A percentile compares a stretch with the other conserved stretches of the same genome.
These are phyloP conservation scores for Trichoderma citrinoviride DNA, from an alignment of 2,329 filamentous ascomycete genomes.

Conservation along the genomic window DNA sequence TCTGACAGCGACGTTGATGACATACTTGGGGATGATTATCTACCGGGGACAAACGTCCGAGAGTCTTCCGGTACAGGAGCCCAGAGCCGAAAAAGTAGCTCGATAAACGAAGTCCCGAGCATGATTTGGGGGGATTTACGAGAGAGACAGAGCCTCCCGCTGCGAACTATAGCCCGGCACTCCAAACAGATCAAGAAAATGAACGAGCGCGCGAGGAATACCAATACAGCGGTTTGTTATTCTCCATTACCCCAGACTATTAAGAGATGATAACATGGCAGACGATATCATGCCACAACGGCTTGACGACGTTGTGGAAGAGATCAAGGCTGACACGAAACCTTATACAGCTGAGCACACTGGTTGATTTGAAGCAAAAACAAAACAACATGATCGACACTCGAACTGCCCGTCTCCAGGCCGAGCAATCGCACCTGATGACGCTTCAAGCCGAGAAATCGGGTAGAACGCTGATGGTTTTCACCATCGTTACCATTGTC, in stretches of 20 bases:
- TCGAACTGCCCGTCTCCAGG: not conserved
- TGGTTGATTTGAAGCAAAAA: constrained; percentile 1
- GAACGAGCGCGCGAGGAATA: not conserved
- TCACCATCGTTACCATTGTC: not conserved
- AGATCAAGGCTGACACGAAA: not conserved
- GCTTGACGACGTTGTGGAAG: no score
- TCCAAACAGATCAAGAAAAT: not conserved
- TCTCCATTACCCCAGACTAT: not conserved
- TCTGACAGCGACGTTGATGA: no score
- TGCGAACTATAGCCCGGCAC: not conserved
- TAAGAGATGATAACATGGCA: not conserved
- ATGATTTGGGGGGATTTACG: not conserved
- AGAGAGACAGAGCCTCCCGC: not conserved
- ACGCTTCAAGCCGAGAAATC: not conserved
- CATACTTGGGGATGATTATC: no score
- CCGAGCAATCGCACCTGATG: not conserved
- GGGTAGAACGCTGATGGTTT: not conserved
- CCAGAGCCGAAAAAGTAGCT: not conserved
- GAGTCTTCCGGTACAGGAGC: not conserved
- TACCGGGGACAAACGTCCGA: no score
- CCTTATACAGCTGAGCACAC: not conserved
- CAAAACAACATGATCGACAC: not conserved
- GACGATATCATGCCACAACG: not conserved
- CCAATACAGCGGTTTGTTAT: not conserved
- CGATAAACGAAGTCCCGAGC: not conserved